These are phyloP conservation scores for Vinca minor DNA, from an alignment of 257 asterid species.

Conservation along the genomic window DNA sequence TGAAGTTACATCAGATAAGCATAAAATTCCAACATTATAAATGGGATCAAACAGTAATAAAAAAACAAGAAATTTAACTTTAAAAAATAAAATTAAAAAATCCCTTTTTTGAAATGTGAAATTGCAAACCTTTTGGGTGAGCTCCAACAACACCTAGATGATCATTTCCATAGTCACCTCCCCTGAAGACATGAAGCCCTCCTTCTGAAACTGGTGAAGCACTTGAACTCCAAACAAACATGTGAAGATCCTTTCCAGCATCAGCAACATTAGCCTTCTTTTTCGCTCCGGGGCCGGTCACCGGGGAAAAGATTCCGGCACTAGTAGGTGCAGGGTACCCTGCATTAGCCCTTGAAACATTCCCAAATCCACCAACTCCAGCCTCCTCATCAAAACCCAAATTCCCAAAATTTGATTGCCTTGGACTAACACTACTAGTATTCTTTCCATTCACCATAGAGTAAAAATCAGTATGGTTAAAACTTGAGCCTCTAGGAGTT, in stretches of 20 bases:
- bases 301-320: too few species aligned
- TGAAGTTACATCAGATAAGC: slow-evolving; percentile 23
- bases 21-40: slow-evolving; percentile 19
- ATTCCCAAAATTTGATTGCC: slow-evolving; percentile 34
- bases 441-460: slow-evolving; percentile 41
- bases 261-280: slow-evolving; percentile 59
- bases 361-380: slow-evolving; percentile 33
- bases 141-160: slow-evolving; percentile 60
- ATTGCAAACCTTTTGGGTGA: slow-evolving; percentile 64
- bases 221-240: slow-evolving; percentile 99
- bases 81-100: background rate
- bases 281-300: slow-evolving; percentile 41
- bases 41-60: slow-evolving; percentile 8
- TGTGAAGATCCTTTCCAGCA: slow-evolving; percentile 79
- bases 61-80: slow-evolving; percentile 15
- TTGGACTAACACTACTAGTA: slow-evolving; percentile 35
- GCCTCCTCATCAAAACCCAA: slow-evolving; percentile 38
- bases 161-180: slow-evolving; percentile 65
- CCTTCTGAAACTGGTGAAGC: too few species aligned
- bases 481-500: too few species aligned
- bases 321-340: slow-evolving; percentile 88
- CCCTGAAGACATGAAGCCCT: slow-evolving; percentile 81
- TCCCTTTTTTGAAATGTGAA: background rate
- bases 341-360: slow-evolving; percentile 32
- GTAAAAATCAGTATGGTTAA: too few species aligned